A percentile compares a stretch with the other conserved stretches of the same genome.
Conservation (phyloP, 768 basidiomycete genomes). For the Tulasnella calospora region DNA sequence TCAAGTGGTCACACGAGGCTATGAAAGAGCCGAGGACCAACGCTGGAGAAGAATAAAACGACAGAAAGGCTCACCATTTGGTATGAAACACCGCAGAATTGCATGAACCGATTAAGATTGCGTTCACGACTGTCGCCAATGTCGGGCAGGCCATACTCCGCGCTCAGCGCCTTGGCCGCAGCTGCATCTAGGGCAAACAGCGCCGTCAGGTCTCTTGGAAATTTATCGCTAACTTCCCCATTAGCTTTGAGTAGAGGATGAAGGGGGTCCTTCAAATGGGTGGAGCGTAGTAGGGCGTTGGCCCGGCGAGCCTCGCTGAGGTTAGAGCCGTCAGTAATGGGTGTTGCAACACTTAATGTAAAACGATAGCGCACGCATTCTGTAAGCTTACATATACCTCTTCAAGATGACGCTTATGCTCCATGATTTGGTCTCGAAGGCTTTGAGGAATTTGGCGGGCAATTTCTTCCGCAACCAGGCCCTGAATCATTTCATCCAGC, state of each 20-base stretch:
- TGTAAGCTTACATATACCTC: conserved; percentile 47
- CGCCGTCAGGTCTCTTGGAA: conserved; percentile 49
- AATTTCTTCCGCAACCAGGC: conserved; percentile 45
- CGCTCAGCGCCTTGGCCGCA: conserved; percentile 34
- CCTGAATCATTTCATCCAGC: conserved; percentile 15
- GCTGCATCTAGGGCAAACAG: conserved; percentile 53
- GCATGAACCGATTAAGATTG: conserved; percentile 56
- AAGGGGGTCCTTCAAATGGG: conserved; percentile 42
- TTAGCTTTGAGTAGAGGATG: conserved; percentile 47
- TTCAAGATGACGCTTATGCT: conserved; percentile 46
- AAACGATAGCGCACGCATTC: conserved; percentile 48
- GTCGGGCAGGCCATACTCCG: conserved; percentile 38
- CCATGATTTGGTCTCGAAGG: conserved; percentile 47
- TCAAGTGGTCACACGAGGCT: background rate
- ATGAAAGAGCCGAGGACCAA: background rate
- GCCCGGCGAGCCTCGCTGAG: conserved; percentile 55
- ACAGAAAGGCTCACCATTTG: conserved; percentile 46
- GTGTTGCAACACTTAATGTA: background rate
- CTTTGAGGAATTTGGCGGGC: conserved; percentile 45
- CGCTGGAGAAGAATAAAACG: background rate
- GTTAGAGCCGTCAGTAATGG: background rate
- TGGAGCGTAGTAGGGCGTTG: conserved; percentile 47
- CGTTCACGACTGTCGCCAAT: conserved; percentile 42
- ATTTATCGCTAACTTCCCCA: conserved; percentile 47
- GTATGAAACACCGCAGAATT: conserved; percentile 53